Conservation (phyloP, 345 rosid genomes). For the Brassica cretica region DNA sequence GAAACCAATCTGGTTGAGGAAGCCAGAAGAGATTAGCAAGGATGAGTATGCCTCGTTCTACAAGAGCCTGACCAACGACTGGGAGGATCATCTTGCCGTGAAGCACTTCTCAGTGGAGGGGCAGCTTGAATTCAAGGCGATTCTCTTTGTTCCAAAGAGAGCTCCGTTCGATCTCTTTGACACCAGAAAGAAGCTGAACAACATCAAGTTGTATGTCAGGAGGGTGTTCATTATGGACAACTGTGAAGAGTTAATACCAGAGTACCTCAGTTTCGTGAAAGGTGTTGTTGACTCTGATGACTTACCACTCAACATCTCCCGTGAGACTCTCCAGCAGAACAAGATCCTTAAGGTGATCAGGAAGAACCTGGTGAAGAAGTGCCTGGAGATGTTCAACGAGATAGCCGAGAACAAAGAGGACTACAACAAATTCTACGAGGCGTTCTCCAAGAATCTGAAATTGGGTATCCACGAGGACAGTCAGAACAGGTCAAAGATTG, state of each 20-base stretch:
- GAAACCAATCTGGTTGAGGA: conserved; percentile 92
- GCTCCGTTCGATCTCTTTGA: conserved; percentile 93
- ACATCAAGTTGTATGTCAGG: conserved; percentile 82
- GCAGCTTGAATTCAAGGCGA: conserved; percentile 87
- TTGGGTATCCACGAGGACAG: conserved; percentile 88
- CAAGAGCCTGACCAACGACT: conserved; percentile 83
- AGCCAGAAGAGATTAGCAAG: conserved; percentile 82
- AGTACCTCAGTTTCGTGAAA: conserved; percentile 77
- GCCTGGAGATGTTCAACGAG: conserved; percentile 89
- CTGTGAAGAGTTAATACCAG: conserved; percentile 84
- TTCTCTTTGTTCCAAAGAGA: conserved; percentile 75
- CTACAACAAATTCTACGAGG: conserved; percentile 78
- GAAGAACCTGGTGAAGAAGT: conserved; percentile 89
- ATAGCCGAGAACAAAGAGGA: conserved; percentile 87
- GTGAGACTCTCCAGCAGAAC: conserved; percentile 88
- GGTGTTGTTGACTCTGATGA: conserved; percentile 95
- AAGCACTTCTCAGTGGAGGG: conserved; percentile 94
- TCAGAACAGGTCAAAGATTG: conserved; percentile 75
- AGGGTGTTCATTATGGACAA: conserved; percentile 95
- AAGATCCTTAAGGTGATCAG: conserved; percentile 92
- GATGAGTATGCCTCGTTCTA: conserved; percentile 88
- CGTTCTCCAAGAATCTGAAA: conserved; percentile 84
- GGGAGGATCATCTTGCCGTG: conserved; percentile 87
- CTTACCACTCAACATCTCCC: conserved; percentile 87
- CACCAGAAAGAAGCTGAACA: conserved; percentile 79